phyloP scores from a whole-genome alignment of 2,329 filamentous ascomycete genomes.

The Tolypocladium amazonense region DNA sequence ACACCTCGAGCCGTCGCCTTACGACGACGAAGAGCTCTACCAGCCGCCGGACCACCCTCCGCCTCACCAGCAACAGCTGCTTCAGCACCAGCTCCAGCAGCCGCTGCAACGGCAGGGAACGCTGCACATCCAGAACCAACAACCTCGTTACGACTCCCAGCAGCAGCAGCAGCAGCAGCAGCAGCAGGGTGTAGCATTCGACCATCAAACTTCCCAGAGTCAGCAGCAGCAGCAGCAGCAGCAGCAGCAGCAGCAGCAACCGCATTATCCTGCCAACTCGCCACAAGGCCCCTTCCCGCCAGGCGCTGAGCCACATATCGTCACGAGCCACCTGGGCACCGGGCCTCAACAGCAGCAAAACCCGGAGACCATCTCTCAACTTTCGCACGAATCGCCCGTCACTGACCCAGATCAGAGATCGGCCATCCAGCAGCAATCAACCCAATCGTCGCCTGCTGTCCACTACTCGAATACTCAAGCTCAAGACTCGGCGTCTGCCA shows the following conservation, averaged over 20 bases:
- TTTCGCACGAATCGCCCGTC: slow-evolving; percentile 50
- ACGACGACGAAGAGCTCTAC: slow-evolving; percentile 28
- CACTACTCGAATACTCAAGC: slow-evolving; percentile 24
- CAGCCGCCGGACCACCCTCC: slow-evolving; percentile 20
- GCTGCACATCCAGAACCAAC: slow-evolving; percentile 21
- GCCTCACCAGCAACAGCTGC: slow-evolving; percentile 23
- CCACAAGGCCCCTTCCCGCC: slow-evolving; percentile 21
- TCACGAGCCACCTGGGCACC: slow-evolving; percentile 23
- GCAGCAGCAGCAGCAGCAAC: slow-evolving; percentile 18
- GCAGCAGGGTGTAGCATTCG: slow-evolving; percentile 18
- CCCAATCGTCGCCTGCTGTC: slow-evolving; percentile 31
- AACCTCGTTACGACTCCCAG: slow-evolving; percentile 14
- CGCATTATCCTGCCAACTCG: slow-evolving; percentile 7
- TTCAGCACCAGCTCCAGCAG: slow-evolving; percentile 17
- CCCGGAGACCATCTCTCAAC: slow-evolving; percentile 49
- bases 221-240: slow-evolving; percentile 16
- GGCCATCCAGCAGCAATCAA: slow-evolving; percentile 30
- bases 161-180: slow-evolving; percentile 11
- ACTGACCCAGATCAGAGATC: slow-evolving; percentile 35
- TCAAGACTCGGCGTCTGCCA: slow-evolving; percentile 22
- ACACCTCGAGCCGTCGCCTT: slow-evolving; percentile 29
- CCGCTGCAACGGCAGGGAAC: slow-evolving; percentile 11
- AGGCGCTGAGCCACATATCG: slow-evolving; percentile 21
- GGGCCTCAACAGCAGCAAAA: slow-evolving; percentile 28
- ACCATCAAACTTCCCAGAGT: slow-evolving; percentile 20